Base-by-base conservation (phyloP, 2,329 filamentous ascomycete genomes). In the Escovopsis sp. region DNA sequence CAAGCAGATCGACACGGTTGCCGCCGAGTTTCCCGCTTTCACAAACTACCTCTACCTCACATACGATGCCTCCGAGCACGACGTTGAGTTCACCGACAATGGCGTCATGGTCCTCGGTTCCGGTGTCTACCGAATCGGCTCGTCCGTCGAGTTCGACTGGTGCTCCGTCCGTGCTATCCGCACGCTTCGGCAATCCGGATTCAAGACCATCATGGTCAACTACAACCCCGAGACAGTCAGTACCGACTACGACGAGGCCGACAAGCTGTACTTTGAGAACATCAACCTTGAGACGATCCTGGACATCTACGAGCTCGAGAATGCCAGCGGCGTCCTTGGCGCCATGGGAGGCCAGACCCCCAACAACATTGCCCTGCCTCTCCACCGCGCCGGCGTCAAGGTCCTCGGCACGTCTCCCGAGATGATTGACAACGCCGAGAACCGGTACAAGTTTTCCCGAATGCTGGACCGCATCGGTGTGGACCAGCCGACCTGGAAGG, bases 141-240 rank as follows among this genome's bases (percentile, higher is more conserved):
- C 88, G 0, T 95, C 89, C 0, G 91, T 98, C 45, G 91, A 98
- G 59, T 98, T 98, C 61, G 91, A 98, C 63, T 98, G 91, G 91
- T 96, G 91, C 62, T 94, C 91, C 4, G 91, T 98, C 26, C 75
- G 89, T 46, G 86, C 91, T 6, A 93, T 96, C 48, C 80, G 89
- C 48, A 96, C 91, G 2, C 73, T 98, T 7, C 78, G 91, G 40
- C 77, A 85, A 50, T 75, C 80, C 46, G 84, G 84, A 3, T 78
- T 82, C 69, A 96, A 96, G 72, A 96, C 91, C 0, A 80, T 96
- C 55, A 96, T 96, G 89, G 80, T 94, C 40, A 94, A 94, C 55
- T 85, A 82, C 57, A 94, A 95, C 56, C 88, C 88, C 0, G 88
- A 95, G 59, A 94, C 87, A 0, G 82, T 94, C 0, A 75, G 68